Evolutionary conservation across 2,329 filamentous ascomycete genomes (phyloP).

Genomic region (Sporothrix brunneoviolacea): DNA sequence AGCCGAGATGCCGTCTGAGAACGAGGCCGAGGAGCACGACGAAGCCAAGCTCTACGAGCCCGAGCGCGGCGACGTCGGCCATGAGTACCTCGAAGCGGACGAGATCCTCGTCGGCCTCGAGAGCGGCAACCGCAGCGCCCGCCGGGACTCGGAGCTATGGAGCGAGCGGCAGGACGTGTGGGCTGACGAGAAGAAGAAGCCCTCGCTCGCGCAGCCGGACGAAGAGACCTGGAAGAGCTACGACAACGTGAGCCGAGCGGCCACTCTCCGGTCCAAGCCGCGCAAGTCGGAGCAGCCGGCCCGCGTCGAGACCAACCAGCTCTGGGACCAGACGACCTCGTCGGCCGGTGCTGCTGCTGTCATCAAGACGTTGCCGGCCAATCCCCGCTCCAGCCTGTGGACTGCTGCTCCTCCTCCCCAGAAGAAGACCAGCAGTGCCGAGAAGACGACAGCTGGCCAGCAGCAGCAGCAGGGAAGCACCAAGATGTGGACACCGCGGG

Average conservation of each 20-base stretch:
- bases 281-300: conserved; percentile 25
- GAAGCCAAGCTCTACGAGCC: too few relatives aligned
- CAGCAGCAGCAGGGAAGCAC: not conserved
- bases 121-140: conserved; percentile 14
- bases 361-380: not conserved
- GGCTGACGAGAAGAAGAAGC: conserved; percentile 5
- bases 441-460: not conserved
- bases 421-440: not conserved
- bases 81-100: conserved; percentile 22
- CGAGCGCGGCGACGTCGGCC: conserved; percentile 11
- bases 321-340: conserved; percentile 7
- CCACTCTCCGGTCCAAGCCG: conserved; percentile 24
- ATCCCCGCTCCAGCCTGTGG: conserved; percentile 7
- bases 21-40: too few relatives aligned
- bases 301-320: conserved; percentile 24
- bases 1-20: conserved; percentile 26
- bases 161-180: not conserved
- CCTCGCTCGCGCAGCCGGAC: conserved; percentile 31
- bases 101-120: conserved; percentile 29
- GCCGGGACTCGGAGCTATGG: conserved; percentile 11
- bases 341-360: not conserved
- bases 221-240: conserved; percentile 31
- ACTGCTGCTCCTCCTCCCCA: not conserved
- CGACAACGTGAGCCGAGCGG: conserved; percentile 19
- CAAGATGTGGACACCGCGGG: not conserved